These are phyloP conservation scores for Colletotrichum sp. DNA, from an alignment of 2,329 filamentous ascomycete genomes.

Conservation along the genomic window DNA sequence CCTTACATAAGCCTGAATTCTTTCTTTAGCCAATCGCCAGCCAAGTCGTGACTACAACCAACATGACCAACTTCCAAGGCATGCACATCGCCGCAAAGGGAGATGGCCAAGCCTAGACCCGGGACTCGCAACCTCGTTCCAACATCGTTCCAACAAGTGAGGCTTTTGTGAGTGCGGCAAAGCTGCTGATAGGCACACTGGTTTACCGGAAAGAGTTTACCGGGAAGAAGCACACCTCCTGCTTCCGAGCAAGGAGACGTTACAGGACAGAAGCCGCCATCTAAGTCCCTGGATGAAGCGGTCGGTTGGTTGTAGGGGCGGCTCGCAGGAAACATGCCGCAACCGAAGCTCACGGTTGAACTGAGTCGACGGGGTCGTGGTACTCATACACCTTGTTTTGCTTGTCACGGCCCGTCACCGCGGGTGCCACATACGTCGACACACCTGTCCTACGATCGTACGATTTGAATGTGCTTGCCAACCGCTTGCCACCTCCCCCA, in stretches of 20 bases:
- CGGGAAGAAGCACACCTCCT: not conserved
- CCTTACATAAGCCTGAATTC: not conserved
- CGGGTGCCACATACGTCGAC: slow-evolving; percentile 61
- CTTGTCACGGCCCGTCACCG: slow-evolving; percentile 50
- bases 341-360: not conserved
- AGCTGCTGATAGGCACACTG: not conserved
- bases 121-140: not conserved
- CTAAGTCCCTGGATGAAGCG: not conserved
- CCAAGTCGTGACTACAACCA: not conserved
- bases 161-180: not conserved
- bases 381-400: slow-evolving; percentile 60
- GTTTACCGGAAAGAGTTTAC: not conserved
- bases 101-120: not conserved
- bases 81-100: not conserved
- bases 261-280: not conserved
- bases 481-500: slow-evolving; percentile 67
- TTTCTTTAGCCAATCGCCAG: not conserved
- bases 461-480: slow-evolving; percentile 55
- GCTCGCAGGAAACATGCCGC: not conserved
- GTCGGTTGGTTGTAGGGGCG: not conserved
- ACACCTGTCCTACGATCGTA: slow-evolving; percentile 60
- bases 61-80: not conserved
- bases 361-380: slow-evolving; percentile 53
- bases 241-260: not conserved
- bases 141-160: not conserved